Evolutionary conservation across 352 stramenopile genomes (phyloP).

Genomic region (Globisporangium emineosum): DNA sequence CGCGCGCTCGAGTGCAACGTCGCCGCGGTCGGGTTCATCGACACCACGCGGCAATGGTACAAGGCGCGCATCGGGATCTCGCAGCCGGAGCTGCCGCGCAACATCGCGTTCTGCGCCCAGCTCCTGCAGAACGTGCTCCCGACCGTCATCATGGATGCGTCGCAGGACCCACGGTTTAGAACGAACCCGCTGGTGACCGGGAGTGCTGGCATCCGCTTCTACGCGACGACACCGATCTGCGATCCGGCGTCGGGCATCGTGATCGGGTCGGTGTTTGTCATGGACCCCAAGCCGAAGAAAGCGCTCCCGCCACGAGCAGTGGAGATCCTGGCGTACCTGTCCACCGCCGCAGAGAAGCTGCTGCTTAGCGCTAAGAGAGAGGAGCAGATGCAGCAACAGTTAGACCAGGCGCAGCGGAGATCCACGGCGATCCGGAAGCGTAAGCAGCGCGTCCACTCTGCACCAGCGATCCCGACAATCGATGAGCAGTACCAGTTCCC

Average conservation of each 20-base stretch:
- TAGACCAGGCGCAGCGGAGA: not conserved
- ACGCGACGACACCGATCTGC: constrained; percentile 78
- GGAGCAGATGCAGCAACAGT: not conserved
- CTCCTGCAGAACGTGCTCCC: constrained; percentile 40
- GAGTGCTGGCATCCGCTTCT: constrained; percentile 90
- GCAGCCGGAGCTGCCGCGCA: constrained; percentile 50
- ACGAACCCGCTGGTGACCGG: constrained; percentile 87
- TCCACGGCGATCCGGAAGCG: constrained; percentile 8
- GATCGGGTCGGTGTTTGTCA: constrained; percentile 80
- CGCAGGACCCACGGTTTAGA: constrained; percentile 80
- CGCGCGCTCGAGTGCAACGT: constrained; percentile 57
- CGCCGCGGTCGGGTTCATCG: constrained; percentile 68
- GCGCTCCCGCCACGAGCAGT: constrained; percentile 47
- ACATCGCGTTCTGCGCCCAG: constrained; percentile 67
- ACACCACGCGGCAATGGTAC: constrained; percentile 62
- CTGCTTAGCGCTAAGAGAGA: constrained; percentile 16
- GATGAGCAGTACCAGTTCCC: not conserved
- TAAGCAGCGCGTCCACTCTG: constrained; percentile 25
- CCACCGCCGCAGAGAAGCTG: constrained; percentile 49
- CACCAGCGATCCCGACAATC: constrained; percentile 5
- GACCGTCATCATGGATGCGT: constrained; percentile 81
- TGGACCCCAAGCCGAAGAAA: constrained; percentile 58
- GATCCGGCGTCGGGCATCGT: constrained; percentile 52
- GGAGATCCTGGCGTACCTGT: constrained; percentile 69
- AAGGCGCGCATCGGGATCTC: constrained; percentile 70